phyloP scores from a whole-genome alignment of 2,329 filamentous ascomycete species.

The Pseudocercospora vitis region DNA sequence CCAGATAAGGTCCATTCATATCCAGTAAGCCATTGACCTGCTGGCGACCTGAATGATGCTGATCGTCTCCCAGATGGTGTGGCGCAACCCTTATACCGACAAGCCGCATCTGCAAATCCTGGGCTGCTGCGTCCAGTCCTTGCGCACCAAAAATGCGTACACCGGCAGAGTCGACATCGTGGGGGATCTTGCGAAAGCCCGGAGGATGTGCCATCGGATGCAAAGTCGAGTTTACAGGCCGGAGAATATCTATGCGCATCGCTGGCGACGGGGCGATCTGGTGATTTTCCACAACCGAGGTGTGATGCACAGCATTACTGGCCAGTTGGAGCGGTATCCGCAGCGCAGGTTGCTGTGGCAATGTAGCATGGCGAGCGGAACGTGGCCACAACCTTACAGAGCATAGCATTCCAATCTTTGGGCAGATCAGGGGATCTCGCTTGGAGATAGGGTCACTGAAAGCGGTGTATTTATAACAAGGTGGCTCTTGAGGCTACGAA shows the following conservation, averaged over 20 bases:
- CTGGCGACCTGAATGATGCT: background rate
- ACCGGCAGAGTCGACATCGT: conserved; percentile 23
- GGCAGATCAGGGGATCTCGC: too few species aligned
- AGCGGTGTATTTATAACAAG: too few species aligned
- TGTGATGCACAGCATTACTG: conserved; percentile 39
- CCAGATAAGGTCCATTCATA: conserved; percentile 31
- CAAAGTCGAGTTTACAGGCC: conserved; percentile 31
- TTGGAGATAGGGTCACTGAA: too few species aligned
- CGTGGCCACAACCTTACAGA: conserved; percentile 8
- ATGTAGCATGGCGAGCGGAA: conserved; percentile 17
- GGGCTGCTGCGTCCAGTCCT: conserved; percentile 29
- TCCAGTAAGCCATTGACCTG: conserved; percentile 22
- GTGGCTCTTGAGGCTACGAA: too few species aligned
- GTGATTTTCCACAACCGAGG: conserved; percentile 40
- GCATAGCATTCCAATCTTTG: too few species aligned
- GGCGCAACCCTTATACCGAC: conserved; percentile 13
- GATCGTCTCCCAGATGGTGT: conserved; percentile 12
- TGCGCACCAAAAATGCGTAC: conserved; percentile 25
- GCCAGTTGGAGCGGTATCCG: conserved; percentile 26
- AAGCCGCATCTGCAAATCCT: conserved; percentile 32
- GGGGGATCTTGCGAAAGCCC: conserved; percentile 26
- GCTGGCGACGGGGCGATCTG: conserved; percentile 37
- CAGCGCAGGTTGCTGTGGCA: conserved; percentile 38
- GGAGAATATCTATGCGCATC: conserved; percentile 39
- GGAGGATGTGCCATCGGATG: conserved; percentile 33